Conservation (phyloP, 192 early-diverging fungal genomes). For the Chytriomyces hyalinus region DNA sequence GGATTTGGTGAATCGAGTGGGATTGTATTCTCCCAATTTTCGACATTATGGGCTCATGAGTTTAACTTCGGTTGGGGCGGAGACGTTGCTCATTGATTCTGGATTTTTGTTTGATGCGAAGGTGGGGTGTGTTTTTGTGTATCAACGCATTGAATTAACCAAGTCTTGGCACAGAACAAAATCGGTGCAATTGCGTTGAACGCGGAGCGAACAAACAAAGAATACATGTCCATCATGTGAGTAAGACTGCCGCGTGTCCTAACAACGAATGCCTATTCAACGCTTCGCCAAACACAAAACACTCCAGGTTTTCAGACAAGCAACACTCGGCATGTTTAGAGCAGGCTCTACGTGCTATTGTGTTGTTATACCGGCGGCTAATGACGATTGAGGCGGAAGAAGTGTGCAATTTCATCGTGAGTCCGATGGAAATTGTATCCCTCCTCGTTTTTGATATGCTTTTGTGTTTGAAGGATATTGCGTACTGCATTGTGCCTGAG, state of each 20-base stretch:
- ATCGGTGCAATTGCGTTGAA: constrained; percentile 6
- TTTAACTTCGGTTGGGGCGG: constrained; percentile 9
- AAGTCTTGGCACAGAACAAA: background rate
- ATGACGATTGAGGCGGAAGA: constrained; percentile 28
- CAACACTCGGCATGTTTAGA: constrained; percentile 8
- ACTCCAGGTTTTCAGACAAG: constrained; percentile 17
- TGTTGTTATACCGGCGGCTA: constrained; percentile 10
- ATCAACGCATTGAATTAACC: background rate
- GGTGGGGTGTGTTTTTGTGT: background rate
- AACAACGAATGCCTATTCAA: background rate
- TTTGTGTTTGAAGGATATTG: constrained; percentile 2
- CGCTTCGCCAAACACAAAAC: background rate
- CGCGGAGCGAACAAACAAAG: constrained; percentile 1
- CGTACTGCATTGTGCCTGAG: constrained; percentile 8
- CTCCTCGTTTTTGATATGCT: constrained; percentile 5
- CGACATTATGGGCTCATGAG: constrained; percentile 2
- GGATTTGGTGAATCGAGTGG: constrained; percentile 9
- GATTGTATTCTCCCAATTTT: constrained; percentile 14
- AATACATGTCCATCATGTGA: constrained; percentile 13
- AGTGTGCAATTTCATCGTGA: constrained; percentile 20
- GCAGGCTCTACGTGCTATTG: constrained; percentile 2
- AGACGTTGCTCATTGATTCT: constrained; percentile 11
- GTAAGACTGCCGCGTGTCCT: background rate
- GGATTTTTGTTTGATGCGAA: constrained; percentile 9
- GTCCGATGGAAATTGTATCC: background rate